Conservation (phyloP, 805 yeast genomes). For the Starmerella gropengiesseri region DNA sequence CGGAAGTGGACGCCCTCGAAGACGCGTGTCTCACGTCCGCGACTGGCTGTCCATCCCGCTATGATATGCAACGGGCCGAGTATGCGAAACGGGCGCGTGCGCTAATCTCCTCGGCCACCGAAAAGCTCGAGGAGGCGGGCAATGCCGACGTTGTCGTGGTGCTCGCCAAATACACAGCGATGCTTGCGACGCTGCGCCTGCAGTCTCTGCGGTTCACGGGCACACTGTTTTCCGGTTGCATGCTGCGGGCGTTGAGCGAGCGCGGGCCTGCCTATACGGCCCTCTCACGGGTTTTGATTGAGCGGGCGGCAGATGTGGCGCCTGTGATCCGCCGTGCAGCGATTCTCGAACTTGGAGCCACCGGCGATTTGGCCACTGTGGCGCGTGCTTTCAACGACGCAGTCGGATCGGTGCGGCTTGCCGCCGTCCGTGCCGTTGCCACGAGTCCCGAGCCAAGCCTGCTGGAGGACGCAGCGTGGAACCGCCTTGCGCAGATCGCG, state of each 20-base stretch:
- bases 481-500: constrained; percentile 15
- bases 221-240: neutral
- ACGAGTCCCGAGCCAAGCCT: neutral
- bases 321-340: constrained; percentile 13
- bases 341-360: neutral
- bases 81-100: constrained; percentile 9
- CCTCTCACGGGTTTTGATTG: neutral
- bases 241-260: neutral
- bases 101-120: constrained; percentile 2
- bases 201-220: constrained; percentile 21
- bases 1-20: constrained; percentile 8
- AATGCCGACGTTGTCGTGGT: constrained; percentile 5
- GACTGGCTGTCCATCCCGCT: constrained; percentile 15
- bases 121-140: constrained; percentile 11
- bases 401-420: constrained; percentile 16
- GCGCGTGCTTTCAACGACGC: constrained; percentile 17
- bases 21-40: constrained; percentile 5
- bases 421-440: constrained; percentile 7
- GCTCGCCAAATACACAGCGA: constrained; percentile 4
- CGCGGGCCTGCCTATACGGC: neutral
- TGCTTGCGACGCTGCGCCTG: constrained; percentile 8
- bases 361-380: neutral
- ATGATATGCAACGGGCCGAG: constrained; percentile 10
- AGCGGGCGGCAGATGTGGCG: constrained; percentile 12
- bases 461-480: neutral